Base-by-base conservation (phyloP, 768 basidiomycete species). In the Tylopilus cervinicoccineus region DNA sequence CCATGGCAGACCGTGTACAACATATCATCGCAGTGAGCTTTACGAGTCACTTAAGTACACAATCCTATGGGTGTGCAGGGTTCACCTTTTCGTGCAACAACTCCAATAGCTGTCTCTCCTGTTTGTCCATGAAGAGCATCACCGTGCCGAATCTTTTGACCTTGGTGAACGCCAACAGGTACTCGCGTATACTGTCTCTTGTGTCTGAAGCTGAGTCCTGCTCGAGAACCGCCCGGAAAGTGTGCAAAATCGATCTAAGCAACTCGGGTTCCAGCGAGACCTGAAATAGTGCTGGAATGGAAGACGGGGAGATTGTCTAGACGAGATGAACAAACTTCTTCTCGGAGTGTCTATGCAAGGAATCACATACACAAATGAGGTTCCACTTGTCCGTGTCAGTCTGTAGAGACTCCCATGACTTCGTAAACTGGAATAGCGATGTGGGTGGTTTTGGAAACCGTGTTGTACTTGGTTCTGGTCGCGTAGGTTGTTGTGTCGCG, bases 131-230 rank as follows among this genome's bases (percentile, higher is more conserved):
- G 63, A 91, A 83, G 50, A 86, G 49, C 39, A 78, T 64, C 0
- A 90, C 72, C 0, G 83, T 86, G 38, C 67, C 69, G 54, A 89
- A 86, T 17, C 88, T 76, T 24, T 77, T 74, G 9, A 88, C 79
- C 7, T 63, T 67, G 10, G 72, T 57, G 19, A 90, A 70, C n/a
- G 68, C 68, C 14, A 71, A 63, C 67, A 88, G 66, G 58, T 84
- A 86, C 31, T 68, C 68, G 28, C 64, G 63, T 1, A 79, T 66
- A 53, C 57, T 22, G 52, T 59, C 31, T 50, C 50, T 54, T 40
- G 39, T 39, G 17, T 38, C 42, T 16, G 45, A 23, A 38, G 48
- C 16, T 3, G 62, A 32, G 43, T 57, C 46, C 22, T 52, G 58
- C 24, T 52, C 37, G 48, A 54, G 47, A 73, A 62, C 11, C 65